Base-by-base conservation (phyloP, 352 stramenopile genomes). In the Phytopythium helicoides region DNA sequence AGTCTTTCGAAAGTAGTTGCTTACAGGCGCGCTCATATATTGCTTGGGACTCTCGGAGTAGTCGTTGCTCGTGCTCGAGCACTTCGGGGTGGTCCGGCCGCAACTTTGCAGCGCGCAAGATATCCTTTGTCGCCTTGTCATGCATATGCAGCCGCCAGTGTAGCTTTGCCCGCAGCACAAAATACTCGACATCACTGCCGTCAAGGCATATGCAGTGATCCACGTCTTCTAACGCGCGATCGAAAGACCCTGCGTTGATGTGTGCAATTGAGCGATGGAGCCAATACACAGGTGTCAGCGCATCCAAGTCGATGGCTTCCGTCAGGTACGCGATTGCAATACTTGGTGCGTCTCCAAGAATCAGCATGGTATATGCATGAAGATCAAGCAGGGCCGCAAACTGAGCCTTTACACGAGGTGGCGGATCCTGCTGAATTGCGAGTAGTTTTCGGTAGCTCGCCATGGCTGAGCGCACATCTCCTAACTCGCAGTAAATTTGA, bases 161-260 rank as follows among this genome's bases (percentile, higher is more conserved):
- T 12, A 95, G 63, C 58, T 92, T 92, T 19, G 82, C 81, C 1
- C 85, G 76, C 48, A 95, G 59, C 19, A 92, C 76, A 62, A 90
- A 87, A 51, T 90, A 91, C 66, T 92, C 83, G 62, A 87, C 82
- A 38, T 95, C 81, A 6, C 63, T 57, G 12, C 59, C 68, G 39
- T 94, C 88, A 31, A 94, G 62, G 34, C 78, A 88, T 21, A 92
- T 82, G 36, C 82, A 91, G 64, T 93, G 82, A 55, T 91, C 81
- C 10, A 89, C 66, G 52, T 93, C 82, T 39, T 78, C 72, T 4
- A 92, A 73, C 7, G 85, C 82, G 52, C 88, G 88, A 14, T 91
- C 81, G n/a, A 86, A 79, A 54, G 56, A 54, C 22, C 71, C 60
- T 9, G 70, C 62, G 6, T 86, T 62, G 46, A 92, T 85, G 44